These are phyloP conservation scores for Talaromyces funiculosus DNA, from an alignment of 2,329 filamentous ascomycete species.

Conservation along the genomic window DNA sequence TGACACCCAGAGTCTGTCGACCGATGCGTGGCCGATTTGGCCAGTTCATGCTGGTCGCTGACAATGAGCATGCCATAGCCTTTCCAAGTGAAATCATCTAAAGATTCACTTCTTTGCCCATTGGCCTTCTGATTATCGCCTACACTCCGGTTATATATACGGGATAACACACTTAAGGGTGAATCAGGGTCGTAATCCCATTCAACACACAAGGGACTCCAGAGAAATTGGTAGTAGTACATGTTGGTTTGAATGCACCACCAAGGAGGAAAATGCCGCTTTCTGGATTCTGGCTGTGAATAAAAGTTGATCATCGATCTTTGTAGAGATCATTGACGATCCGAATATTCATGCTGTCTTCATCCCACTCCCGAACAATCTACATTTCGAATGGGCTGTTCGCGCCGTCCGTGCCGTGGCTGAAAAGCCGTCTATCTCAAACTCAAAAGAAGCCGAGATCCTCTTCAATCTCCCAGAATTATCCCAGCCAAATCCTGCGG, in stretches of 20 bases:
- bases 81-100: not conserved
- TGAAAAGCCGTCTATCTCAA: conserved; percentile 48
- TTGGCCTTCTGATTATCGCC: not conserved
- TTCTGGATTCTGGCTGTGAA: too few species aligned
- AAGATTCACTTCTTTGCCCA: too few species aligned
- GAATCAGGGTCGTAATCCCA: not conserved
- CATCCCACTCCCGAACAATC: conserved; percentile 39
- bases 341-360: conserved; percentile 40
- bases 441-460: conserved; percentile 37
- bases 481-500: conserved; percentile 29
- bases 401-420: conserved; percentile 45
- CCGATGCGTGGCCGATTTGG: not conserved
- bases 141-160: not conserved
- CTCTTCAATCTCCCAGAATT: conserved; percentile 36
- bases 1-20: not conserved
- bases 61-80: not conserved
- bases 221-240: too few species aligned
- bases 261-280: too few species aligned
- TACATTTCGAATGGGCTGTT: conserved; percentile 43
- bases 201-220: not conserved
- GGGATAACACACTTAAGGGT: not conserved
- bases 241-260: too few species aligned
- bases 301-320: too few species aligned
- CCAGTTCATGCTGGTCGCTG: not conserved
- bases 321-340: conserved; percentile 25